Evolutionary conservation across 768 basidiomycete genomes (phyloP), one percentile per base, ranked within the genome.

Genomic region (Panaeolus cyanescens): DNA sequence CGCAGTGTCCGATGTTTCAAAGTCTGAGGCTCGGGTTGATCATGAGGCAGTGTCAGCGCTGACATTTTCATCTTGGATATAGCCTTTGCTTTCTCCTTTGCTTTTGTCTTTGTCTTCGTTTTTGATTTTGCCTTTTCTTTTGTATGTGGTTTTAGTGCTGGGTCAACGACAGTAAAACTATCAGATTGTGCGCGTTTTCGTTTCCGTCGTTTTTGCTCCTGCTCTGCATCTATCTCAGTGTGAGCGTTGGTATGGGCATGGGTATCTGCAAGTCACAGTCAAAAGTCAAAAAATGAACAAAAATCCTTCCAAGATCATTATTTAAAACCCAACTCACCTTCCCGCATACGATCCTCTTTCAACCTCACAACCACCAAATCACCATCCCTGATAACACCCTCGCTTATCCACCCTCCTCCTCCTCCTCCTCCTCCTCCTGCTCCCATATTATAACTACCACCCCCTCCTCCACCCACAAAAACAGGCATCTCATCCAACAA

Each of bases 331-430:
- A 7, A 28, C 10, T 28, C 45, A 50, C 5, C 9, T n/a, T 42
- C 20, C 7, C 20, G 6, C 7, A 13, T 22, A 19, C 17, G 20
- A 25, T 25, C 25, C 45, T 50, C 45, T 15, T 15, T 50, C 32
- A 61, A 53, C 59, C 76, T 75, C 4, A 83, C 66, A 32, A 69
- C 65, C 17, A 84, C 68, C 33, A 85, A 70, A 71, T 85, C 83
- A 0, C 83, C 83, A 67, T 85, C 83, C 65, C 83, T 74, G 28
- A 84, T 69, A 17, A 80, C 76, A 54, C 67, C 64, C n/a, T n/a
- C n/a, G n/a, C n/a, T n/a, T n/a, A n/a, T n/a, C n/a, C n/a, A n/a
- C n/a, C n/a, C n/a, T n/a, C n/a, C 45, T 1, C 9, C 45, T 5
- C 25, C 45, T 15, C 25, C 36, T 13, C 36, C 12, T n/a, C 36